Base-by-base conservation (phyloP, 2,329 filamentous ascomycete genomes). In the Nigrospora sphaerica region DNA sequence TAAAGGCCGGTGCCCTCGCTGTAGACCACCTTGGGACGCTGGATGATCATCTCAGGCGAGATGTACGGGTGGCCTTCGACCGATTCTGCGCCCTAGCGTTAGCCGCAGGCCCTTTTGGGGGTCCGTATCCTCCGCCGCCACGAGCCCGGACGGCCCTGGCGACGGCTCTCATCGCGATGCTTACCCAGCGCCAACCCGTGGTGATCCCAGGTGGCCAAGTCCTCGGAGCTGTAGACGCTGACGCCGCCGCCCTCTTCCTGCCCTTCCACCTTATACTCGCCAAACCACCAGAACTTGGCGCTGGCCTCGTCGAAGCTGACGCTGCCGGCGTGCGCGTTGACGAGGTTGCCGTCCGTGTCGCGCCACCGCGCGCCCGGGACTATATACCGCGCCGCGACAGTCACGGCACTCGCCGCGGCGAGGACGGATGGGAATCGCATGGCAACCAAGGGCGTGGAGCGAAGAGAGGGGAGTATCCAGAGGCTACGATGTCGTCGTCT, bases 251-350 rank as follows among this genome's bases (percentile, higher is more conserved):
- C 80, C 54, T 83, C 80, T 9, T 67, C 69, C 50, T 79, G 75
- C 0, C 71, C 77, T 52, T 82, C 60, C 12, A 70, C 62, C 62
- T 83, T 83, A 62, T 80, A 76, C 56, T 83, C 80, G 33, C 80
- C 80, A 46, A 82, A 83, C 69, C 72, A 74, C 62, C 73, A 83
- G 57, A 80, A 83, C 49, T 70, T 76, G 14, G 73, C 73, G 0
- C 70, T 70, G 6, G 70, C 68, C 35, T 73, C 60, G 36, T 82
- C 77, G 0, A 75, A 57, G 0, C 71, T 71, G 7, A 83, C 65
- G 12, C 72, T 73, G 1, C 80, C 80, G 2, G 80, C 80, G 56
- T 84, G 80, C 1, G 79, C 79, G 44, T 80, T 83, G 45, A 83
- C 72, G 12, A 81, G 57, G n/a, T 75, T 71, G 1, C 78, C 78